Percentiles rank a stretch among this genome's conserved stretches.
phyloP scores from a whole-genome alignment of 2,329 filamentous ascomycete species.

The Fusarium sp. region DNA sequence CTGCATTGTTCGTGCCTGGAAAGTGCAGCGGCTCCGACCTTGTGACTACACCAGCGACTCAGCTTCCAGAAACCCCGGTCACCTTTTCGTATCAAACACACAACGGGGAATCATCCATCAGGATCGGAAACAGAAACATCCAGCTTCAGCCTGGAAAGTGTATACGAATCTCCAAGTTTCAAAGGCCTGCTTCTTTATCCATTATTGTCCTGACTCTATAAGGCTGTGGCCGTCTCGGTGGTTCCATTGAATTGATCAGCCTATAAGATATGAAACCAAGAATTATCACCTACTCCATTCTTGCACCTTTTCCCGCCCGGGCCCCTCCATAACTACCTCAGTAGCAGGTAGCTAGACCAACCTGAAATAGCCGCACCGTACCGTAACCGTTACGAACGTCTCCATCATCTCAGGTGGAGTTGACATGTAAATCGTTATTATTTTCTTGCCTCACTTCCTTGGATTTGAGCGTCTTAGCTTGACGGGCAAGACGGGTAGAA shows the following conservation, averaged over 20 bases:
- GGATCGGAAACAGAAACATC: constrained; percentile 33
- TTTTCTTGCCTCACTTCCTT: constrained; percentile 19
- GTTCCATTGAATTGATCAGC: too few species aligned
- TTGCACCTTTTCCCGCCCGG: neutral
- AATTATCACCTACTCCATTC: neutral
- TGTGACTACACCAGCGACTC: constrained; percentile 33
- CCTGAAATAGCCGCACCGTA: constrained; percentile 3
- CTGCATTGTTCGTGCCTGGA: constrained; percentile 38
- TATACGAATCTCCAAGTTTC: constrained; percentile 39
- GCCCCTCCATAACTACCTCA: neutral
- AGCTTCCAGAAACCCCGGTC: constrained; percentile 17
- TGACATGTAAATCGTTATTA: constrained; percentile 30
- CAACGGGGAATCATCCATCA: constrained; percentile 13
- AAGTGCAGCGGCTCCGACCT: constrained; percentile 37
- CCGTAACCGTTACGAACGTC: constrained; percentile 25
- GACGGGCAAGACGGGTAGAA: constrained; percentile 4
- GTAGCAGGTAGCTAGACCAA: neutral
- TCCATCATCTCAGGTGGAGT: constrained; percentile 31
- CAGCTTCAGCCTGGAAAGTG: constrained; percentile 17
- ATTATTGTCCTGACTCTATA: constrained; percentile 32
- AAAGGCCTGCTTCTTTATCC: constrained; percentile 21
- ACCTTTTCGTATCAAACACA: constrained; percentile 25
- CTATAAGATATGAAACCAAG: constrained; percentile 21
- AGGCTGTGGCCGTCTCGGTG: constrained; percentile 7
- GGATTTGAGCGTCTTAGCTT: constrained; percentile 12